Percentiles rank a stretch among this genome's conserved stretches.
phyloP scores from a whole-genome alignment of 495 filamentous ascomycete species.

The Cetradonia linearis region DNA sequence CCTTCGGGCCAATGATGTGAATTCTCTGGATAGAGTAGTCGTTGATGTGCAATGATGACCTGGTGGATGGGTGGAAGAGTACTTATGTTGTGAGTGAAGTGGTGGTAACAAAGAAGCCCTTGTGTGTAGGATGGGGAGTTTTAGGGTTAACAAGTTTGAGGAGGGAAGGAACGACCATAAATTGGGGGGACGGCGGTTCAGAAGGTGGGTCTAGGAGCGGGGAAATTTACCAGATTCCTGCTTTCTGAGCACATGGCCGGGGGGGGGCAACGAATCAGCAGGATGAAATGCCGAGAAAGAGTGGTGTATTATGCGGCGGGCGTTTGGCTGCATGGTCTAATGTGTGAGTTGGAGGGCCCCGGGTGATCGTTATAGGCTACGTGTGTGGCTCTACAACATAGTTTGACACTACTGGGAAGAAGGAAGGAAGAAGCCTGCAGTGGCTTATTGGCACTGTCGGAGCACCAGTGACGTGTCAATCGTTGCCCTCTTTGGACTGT shows the following conservation, averaged over 20 bases:
- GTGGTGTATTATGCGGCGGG: slow-evolving; percentile 9
- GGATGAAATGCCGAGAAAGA: neutral
- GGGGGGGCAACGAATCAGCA: neutral
- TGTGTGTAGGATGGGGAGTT: neutral
- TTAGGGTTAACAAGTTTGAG: neutral
- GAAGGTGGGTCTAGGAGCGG: slow-evolving; percentile 4
- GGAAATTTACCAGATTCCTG: slow-evolving; percentile 15
- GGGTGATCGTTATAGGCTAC: slow-evolving; percentile 12
- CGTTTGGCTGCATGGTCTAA: neutral
- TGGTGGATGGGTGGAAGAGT: neutral
- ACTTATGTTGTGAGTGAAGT: neutral
- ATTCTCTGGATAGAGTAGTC: neutral
- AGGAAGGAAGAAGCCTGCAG: neutral
- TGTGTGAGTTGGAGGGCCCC: neutral
- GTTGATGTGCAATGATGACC: neutral
- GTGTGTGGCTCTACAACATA: slow-evolving; percentile 11
- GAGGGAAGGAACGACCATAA: neutral
- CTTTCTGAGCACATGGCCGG: slow-evolving; percentile 5
- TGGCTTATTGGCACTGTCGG: neutral
- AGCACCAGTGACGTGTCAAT: slow-evolving; percentile 16
- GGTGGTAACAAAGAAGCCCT: neutral
- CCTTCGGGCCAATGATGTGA: slow-evolving; percentile 1
- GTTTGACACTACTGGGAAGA: neutral
- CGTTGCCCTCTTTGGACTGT: slow-evolving; percentile 11
- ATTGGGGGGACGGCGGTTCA: neutral